A percentile compares a stretch with the other conserved stretches of the same genome.
Conservation (phyloP, 352 stramenopile species). For the Globisporangium okanoganense region DNA sequence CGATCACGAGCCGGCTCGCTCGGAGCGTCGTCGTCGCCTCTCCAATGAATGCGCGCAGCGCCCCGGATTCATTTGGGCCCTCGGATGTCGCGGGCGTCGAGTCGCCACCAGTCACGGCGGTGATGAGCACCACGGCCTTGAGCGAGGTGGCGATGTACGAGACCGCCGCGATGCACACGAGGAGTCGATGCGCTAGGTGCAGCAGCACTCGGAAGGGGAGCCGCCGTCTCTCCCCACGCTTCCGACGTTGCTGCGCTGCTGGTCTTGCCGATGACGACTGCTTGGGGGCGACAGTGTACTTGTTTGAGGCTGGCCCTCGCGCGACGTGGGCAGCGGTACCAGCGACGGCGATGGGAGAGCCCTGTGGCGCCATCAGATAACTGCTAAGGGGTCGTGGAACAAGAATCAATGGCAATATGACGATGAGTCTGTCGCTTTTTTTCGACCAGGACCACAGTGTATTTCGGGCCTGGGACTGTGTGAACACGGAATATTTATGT, state of each 20-base stretch:
- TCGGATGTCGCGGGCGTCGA: neutral
- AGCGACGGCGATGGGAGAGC: too few relatives aligned
- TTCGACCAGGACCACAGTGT: too few relatives aligned
- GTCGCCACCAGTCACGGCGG: neutral
- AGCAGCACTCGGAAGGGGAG: neutral
- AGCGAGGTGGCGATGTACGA: neutral
- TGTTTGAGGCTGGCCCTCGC: neutral
- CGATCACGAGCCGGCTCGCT: constrained; percentile 2
- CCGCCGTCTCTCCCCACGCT: neutral
- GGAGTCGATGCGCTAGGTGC: neutral
- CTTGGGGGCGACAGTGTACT: neutral
- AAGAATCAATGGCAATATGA: too few relatives aligned
- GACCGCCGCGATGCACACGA: neutral
- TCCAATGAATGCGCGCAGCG: neutral
- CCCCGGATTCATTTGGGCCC: neutral
- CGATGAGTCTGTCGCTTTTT: too few relatives aligned
- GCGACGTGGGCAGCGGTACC: too few relatives aligned
- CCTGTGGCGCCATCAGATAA: too few relatives aligned
- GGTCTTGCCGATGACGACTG: too few relatives aligned
- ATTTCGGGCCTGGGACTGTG: too few relatives aligned
- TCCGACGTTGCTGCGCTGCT: too few relatives aligned
- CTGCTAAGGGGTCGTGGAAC: too few relatives aligned
- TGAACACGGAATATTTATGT: too few relatives aligned
- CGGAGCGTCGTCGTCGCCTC: constrained; percentile 3
- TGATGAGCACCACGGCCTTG: neutral